Percentiles rank a stretch among this genome's conserved stretches.
These are phyloP conservation scores for Cryptococcus sp. DNA, from an alignment of 1,284 basidiomycete genomes.

Conservation along the genomic window DNA sequence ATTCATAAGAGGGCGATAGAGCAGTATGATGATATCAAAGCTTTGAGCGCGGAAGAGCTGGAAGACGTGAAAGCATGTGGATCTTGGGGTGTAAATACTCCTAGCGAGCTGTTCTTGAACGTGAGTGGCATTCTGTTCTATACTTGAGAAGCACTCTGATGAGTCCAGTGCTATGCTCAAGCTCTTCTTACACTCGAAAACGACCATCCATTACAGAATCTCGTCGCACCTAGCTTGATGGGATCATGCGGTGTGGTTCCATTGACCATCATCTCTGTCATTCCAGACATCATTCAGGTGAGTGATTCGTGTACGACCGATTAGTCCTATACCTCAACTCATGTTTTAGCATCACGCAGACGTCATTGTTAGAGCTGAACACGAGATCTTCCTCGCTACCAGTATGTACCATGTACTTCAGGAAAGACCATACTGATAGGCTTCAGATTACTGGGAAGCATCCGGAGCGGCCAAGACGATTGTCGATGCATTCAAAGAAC, in stretches of 20 bases:
- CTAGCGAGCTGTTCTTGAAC: constrained; percentile 25
- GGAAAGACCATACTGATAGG: neutral
- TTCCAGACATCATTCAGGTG: constrained; percentile 28
- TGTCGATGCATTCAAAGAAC: constrained; percentile 24
- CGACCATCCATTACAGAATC: constrained; percentile 18
- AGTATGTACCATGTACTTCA: constrained; percentile 8
- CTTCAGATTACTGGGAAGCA: constrained; percentile 31
- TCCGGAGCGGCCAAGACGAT: constrained; percentile 22
- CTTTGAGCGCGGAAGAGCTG: constrained; percentile 16
- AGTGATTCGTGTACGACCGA: too few species aligned
- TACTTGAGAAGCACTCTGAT: neutral
- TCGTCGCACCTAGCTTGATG: constrained; percentile 27
- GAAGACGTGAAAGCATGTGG: constrained; percentile 21
- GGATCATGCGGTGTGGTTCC: constrained; percentile 23
- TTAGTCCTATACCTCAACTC: too few species aligned
- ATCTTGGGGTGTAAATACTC: constrained; percentile 18
- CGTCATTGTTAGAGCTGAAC: constrained; percentile 26
- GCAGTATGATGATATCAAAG: constrained; percentile 18
- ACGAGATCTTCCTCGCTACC: constrained; percentile 35
- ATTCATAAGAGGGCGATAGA: constrained; percentile 6
- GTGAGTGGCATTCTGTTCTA: constrained; percentile 9
- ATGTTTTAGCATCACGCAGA: constrained; percentile 21
- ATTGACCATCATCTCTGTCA: constrained; percentile 30
- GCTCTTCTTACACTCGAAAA: constrained; percentile 22
- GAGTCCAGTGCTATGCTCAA: constrained; percentile 23